These are phyloP conservation scores for Physcomitrium patens DNA, from an alignment of 225 moss, liverwort and hornwort species.

Conservation along the genomic window DNA sequence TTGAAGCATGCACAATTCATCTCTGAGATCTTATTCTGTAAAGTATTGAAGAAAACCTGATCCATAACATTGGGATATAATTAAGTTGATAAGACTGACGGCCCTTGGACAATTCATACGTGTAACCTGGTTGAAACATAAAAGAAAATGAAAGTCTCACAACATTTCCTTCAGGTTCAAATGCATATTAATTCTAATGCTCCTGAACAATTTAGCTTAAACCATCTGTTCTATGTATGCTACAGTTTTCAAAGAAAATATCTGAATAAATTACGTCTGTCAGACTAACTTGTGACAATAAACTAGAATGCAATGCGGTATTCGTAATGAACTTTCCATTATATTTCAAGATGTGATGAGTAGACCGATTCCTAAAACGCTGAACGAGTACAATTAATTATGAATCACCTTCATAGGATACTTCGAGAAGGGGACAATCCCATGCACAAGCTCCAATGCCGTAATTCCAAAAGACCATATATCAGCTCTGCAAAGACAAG, in stretches of 20 bases:
- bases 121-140: slow-evolving; percentile 6
- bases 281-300: neutral
- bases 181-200: neutral
- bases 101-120: slow-evolving; percentile 13
- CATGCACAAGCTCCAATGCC: slow-evolving; percentile 91
- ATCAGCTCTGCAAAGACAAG: slow-evolving; percentile 63
- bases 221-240: neutral
- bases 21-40: slow-evolving; percentile 75
- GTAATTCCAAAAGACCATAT: slow-evolving; percentile 97
- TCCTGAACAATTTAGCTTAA: neutral
- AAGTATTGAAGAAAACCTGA: slow-evolving; percentile 62
- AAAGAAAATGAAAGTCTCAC: slow-evolving; percentile 14
- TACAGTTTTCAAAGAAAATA: neutral
- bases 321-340: neutral
- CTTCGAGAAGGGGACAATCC: slow-evolving; percentile 81
- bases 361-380: neutral
- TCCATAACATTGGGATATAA: slow-evolving; percentile 21
- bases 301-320: neutral
- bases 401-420: slow-evolving; percentile 81
- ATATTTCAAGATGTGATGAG: neutral
- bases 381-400: slow-evolving; percentile 8
- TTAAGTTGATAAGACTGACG: slow-evolving; percentile 23
- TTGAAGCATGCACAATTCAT: slow-evolving; percentile 80
- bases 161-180: neutral
- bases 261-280: neutral